phyloP scores from a whole-genome alignment of 768 basidiomycete genomes.

The Mycena latifolia region DNA sequence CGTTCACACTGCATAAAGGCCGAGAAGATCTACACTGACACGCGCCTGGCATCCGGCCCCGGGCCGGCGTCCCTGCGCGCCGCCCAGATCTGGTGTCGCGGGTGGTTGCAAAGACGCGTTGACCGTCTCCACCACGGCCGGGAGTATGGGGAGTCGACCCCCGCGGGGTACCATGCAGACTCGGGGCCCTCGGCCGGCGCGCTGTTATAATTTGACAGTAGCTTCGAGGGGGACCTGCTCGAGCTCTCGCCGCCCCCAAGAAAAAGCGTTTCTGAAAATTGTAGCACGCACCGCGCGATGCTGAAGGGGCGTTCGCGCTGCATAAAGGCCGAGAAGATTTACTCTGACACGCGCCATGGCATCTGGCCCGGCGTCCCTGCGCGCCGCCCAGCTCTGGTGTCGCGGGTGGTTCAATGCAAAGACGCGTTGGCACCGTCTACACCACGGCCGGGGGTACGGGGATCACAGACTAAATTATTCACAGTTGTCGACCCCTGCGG shows the following conservation, averaged over 20 bases:
- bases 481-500: background rate
- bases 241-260: slow-evolving; percentile 9
- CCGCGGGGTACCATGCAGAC: too few species aligned
- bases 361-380: slow-evolving; percentile 13
- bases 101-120: slow-evolving; percentile 15
- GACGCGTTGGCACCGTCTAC: background rate
- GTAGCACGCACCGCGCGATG: slow-evolving; percentile 3
- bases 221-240: too few species aligned
- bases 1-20: slow-evolving; percentile 15
- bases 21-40: slow-evolving; percentile 16
- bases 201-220: too few species aligned
- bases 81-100: slow-evolving; percentile 14
- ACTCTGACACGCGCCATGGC: slow-evolving; percentile 18
- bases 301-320: slow-evolving; percentile 1
- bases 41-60: slow-evolving; percentile 2
- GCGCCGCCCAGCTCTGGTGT: slow-evolving; percentile 10
- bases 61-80: slow-evolving; percentile 12
- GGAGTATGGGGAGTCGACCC: too few species aligned
- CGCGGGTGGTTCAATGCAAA: slow-evolving; percentile 22
- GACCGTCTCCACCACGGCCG: background rate
- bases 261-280: background rate
- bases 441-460: background rate
- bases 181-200: too few species aligned
- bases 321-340: slow-evolving; percentile 12
- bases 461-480: too few species aligned